Base-by-base conservation (phyloP, 331 rosid genomes). In the Cucumis variabilis region DNA sequence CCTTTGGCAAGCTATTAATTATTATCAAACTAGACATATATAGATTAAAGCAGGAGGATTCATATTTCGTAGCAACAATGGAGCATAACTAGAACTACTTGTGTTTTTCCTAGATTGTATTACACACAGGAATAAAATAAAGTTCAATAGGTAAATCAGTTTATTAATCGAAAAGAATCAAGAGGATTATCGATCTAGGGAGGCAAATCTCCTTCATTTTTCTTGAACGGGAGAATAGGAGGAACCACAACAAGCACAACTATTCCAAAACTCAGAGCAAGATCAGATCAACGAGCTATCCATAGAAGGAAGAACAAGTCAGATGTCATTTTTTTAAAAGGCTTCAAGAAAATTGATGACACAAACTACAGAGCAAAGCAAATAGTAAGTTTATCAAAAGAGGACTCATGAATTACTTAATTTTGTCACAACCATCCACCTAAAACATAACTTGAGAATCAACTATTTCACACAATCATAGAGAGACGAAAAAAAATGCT, bases 81-180 rank as follows among this genome's bases (percentile, higher is more conserved):
- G 67, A 89, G 87, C 77, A 84, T 69, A 88, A 77, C 60, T 66
- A 44, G 25, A 88, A 50, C 87, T 89, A 88, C 98, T 94, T 85
- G 95, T 60, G 99, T 97, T 97, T 97, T 98, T 82, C 90, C 92
- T 27, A 97, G 93, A 90, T 97, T 97, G 93, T 86, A 88, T 68
- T 91, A 91, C 85, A 97, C 82, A 69, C 99, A 95, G 84, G 93
- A n/a, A 92, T 94, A 94, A 91, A 97, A 97, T 86, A n/a, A n/a
- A n/a, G n/a, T n/a, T n/a, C n/a, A n/a, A n/a, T n/a, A n/a, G n/a
- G n/a, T n/a, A n/a, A n/a, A n/a, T n/a, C n/a, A n/a, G n/a, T n/a
- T n/a, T n/a, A n/a, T n/a, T n/a, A n/a, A n/a, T n/a, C n/a, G n/a
- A n/a, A n/a, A n/a, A n/a, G n/a, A n/a, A n/a, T n/a, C n/a, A n/a